These are phyloP conservation scores for Trichophyton rubrum DNA, from an alignment of 2,329 filamentous ascomycete genomes.

Conservation along the genomic window DNA sequence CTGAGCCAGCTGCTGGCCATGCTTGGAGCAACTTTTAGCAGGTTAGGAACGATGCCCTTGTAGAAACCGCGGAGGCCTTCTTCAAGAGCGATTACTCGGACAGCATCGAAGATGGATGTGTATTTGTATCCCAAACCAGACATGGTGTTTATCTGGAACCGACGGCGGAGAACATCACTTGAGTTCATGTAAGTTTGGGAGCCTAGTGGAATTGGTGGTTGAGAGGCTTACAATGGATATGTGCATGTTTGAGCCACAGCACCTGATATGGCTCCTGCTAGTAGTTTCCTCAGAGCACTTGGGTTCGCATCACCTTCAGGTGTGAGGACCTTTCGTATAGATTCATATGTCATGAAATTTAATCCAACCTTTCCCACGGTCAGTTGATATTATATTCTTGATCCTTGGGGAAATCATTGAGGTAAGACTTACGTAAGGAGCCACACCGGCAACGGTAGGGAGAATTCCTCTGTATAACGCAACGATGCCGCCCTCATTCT, in stretches of 20 bases:
- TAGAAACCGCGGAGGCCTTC: slow-evolving; percentile 81
- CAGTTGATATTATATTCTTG: slow-evolving; percentile 10
- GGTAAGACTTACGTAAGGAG: slow-evolving; percentile 59
- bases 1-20: slow-evolving; percentile 99
- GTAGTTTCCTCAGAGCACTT: slow-evolving; percentile 63
- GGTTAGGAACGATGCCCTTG: slow-evolving; percentile 89
- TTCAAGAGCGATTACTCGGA: slow-evolving; percentile 66
- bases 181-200: not conserved
- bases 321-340: slow-evolving; percentile 69
- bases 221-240: slow-evolving; percentile 70
- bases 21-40: slow-evolving; percentile 92
- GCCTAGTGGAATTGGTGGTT: not conserved
- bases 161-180: slow-evolving; percentile 78
- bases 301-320: slow-evolving; percentile 80
- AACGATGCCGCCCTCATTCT: slow-evolving; percentile 67
- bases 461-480: slow-evolving; percentile 92
- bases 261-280: slow-evolving; percentile 85
- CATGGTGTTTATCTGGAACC: slow-evolving; percentile 99
- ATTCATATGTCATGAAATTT: slow-evolving; percentile 98
- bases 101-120: slow-evolving; percentile 70
- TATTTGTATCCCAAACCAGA: slow-evolving; percentile 96
- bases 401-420: not conserved
- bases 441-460: slow-evolving; percentile 87
- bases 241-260: slow-evolving; percentile 95
- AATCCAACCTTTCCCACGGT: slow-evolving; percentile 57